Evolutionary conservation across 2,329 filamentous ascomycete genomes (phyloP).

Genomic region (Paraphaeosphaeria minitans): DNA sequence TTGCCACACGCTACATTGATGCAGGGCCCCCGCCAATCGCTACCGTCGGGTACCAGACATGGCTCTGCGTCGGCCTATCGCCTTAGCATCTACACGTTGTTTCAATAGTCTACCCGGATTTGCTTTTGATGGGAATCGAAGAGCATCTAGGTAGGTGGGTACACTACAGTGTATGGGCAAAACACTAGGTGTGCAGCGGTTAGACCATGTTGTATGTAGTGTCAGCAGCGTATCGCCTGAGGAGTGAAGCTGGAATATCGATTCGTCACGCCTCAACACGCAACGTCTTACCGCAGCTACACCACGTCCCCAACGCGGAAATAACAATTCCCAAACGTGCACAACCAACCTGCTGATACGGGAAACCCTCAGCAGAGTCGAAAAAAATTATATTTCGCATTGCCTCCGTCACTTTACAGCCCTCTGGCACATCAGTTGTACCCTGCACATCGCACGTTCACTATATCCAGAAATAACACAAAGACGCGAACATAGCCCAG

Average conservation of each 20-base stretch:
- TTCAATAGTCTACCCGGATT: background rate
- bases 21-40: constrained; percentile 1
- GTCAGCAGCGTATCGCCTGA: background rate
- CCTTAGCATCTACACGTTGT: no score
- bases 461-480: constrained; percentile 13
- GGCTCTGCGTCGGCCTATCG: background rate
- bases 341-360: background rate
- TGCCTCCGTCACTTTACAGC: background rate
- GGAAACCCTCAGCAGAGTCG: background rate
- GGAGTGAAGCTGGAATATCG: background rate
- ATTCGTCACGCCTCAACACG: constrained; percentile 4
- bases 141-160: no score
- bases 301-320: background rate
- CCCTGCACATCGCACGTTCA: constrained; percentile 6
- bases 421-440: background rate
- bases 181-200: background rate
- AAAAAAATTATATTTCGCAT: constrained; percentile 12
- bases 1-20: background rate
- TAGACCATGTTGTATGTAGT: background rate
- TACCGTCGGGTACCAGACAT: background rate
- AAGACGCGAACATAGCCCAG: constrained; percentile 1
- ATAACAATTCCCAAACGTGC: background rate
- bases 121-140: background rate
- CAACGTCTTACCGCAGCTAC: background rate
- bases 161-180: background rate